Evolutionary conservation across 208 protist genomes (phyloP).

Genomic region (Trypanosoma grayi): DNA sequence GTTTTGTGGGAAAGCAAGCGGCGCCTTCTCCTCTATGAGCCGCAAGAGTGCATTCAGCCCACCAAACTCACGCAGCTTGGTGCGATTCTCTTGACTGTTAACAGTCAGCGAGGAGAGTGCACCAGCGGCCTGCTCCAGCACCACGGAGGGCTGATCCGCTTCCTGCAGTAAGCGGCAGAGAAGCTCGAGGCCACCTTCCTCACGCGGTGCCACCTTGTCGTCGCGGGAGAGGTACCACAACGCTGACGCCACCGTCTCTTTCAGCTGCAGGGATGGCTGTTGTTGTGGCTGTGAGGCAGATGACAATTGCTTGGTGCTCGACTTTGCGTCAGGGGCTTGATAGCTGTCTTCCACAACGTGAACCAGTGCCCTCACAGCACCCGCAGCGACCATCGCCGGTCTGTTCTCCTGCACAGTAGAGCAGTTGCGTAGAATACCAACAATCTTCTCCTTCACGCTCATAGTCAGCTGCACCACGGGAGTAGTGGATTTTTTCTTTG

Average conservation of each 20-base stretch:
- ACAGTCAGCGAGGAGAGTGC: slow-evolving; percentile 87
- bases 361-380: slow-evolving; percentile 65
- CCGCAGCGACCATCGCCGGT: slow-evolving; percentile 44
- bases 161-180: slow-evolving; percentile 76
- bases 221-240: slow-evolving; percentile 88
- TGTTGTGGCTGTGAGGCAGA: slow-evolving; percentile 34
- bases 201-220: slow-evolving; percentile 78
- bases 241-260: slow-evolving; percentile 84
- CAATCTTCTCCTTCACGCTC: slow-evolving; percentile 80
- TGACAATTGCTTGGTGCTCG: slow-evolving; percentile 3
- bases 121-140: slow-evolving; percentile 88
- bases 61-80: slow-evolving; percentile 65
- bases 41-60: slow-evolving; percentile 69
- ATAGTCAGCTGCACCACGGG: slow-evolving; percentile 38
- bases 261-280: slow-evolving; percentile 73
- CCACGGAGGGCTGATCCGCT: slow-evolving; percentile 59
- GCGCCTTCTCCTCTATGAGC: slow-evolving; percentile 64
- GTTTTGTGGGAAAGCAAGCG: slow-evolving; percentile 44
- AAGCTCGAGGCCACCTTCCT: slow-evolving; percentile 78
- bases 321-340: background rate
- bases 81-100: slow-evolving; percentile 82
- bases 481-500: slow-evolving; percentile 15
- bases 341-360: slow-evolving; percentile 80
- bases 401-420: slow-evolving; percentile 82
- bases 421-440: slow-evolving; percentile 89